Conservation (phyloP, 169 alveolate species). For the Eimeria acervulina region DNA sequence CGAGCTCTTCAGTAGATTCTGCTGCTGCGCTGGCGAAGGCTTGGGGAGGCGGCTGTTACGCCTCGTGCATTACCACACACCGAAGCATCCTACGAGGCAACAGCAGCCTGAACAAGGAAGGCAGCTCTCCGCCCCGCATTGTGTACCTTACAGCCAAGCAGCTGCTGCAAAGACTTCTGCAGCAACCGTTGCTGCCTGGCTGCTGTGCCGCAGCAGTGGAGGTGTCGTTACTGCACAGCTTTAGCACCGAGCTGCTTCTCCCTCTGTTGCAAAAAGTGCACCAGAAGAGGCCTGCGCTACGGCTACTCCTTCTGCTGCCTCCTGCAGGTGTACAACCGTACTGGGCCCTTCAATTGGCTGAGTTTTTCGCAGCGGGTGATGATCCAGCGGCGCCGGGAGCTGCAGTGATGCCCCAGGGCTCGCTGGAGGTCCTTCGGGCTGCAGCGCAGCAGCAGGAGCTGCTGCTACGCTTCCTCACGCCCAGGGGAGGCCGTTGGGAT, state of each 20-base stretch:
- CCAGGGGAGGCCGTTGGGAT: conserved; percentile 56
- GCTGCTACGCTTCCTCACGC: background rate
- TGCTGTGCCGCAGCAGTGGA: conserved; percentile 54
- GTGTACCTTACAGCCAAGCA: conserved; percentile 50
- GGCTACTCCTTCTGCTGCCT: conserved; percentile 32
- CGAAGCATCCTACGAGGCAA: conserved; percentile 1
- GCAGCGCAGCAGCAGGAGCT: conserved; percentile 51
- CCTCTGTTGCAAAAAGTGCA: conserved; percentile 51
- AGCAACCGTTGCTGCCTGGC: conserved; percentile 32
- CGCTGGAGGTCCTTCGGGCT: conserved; percentile 42
- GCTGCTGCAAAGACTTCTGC: conserved; percentile 48
- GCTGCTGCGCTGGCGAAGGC: conserved; percentile 61
- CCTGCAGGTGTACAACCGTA: conserved; percentile 49
- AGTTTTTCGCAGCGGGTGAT: conserved; percentile 25
- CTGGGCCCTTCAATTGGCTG: conserved; percentile 50
- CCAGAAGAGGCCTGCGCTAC: conserved; percentile 37
- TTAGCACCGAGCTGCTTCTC: conserved; percentile 65
- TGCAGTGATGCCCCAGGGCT: conserved; percentile 31
- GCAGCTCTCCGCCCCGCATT: conserved; percentile 30
- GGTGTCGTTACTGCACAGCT: conserved; percentile 53
- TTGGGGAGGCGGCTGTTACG: conserved; percentile 43
- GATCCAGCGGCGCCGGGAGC: conserved; percentile 23
- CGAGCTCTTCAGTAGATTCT: conserved; percentile 41
- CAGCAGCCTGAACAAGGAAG: background rate
- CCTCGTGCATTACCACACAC: conserved; percentile 12